Base-by-base conservation (phyloP, 140 eudicot genomes). In the Erigeron philadelphicus region DNA sequence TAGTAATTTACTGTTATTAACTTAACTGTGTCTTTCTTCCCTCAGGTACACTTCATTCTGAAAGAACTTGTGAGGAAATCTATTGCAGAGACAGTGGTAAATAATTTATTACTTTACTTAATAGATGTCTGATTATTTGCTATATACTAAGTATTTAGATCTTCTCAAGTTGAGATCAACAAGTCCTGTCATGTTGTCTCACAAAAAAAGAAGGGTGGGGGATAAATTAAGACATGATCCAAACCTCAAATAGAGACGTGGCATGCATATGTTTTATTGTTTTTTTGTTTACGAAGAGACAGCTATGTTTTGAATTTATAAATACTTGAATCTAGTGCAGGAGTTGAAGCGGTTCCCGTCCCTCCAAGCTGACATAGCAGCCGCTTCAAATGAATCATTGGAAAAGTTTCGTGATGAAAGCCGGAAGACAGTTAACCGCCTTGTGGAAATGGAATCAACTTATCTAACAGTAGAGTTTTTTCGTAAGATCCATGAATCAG, bases 21-120 rank as follows among this genome's bases (percentile, higher is more conserved):
- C 67, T 75, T 47, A 35, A 35, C 8, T 19, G n/a, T 66, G 45
- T 57, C 64, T 16, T 38, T 49, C 57, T 49, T 54, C 65, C 66
- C 63, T 73, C 79, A 92, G 98, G 98, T 93, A 46, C 98, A 93
- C 75, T 81, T 93, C 52, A 73, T 93, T 75, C 78, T 93, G 66
- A 93, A 93, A 80, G 98, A 93, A 76, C 96, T 93, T 63, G 96
- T 93, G 77, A 81, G 98, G 86, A 93, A 89, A 76, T 89, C 96
- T 9, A 80, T 93, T 41, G 93, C 85, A 18, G 98, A 77, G 81
- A 89, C 96, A 13, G 78, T 83, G 89, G 98, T 93, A 77, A 71
- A 21, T 57, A 59, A 50, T 42, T 55, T 38, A 17, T 68, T 50
- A 57, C 49, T 23, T 56, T 65, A 53, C 45, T 43, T 8, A 56